Evolutionary conservation across 2,329 filamentous ascomycete genomes (phyloP), one percentile per base, ranked within the genome.

Genomic region (Geosmithia putterillii): DNA sequence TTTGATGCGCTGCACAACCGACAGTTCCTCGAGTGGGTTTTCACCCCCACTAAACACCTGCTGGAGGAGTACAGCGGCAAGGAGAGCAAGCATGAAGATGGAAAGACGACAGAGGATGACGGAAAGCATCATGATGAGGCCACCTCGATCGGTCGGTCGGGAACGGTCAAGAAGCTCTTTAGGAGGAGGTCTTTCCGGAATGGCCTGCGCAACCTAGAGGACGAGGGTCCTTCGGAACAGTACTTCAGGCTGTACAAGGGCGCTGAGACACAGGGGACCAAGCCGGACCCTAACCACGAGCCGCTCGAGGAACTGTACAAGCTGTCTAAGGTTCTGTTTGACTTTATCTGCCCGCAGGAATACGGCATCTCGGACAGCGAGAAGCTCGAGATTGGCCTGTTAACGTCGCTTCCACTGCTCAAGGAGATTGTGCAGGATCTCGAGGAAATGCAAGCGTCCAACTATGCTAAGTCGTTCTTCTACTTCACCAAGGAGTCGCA

Each of bases 401-500:
- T 98, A 51, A 98, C 92, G 0, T 95, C 89, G 12, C 69, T 98
- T 40, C 94, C 92, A 2, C 71, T 98, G 15, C 76, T 98, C 39
- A 94, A 94, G 60, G 92, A 98, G 64, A 95, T 98, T 53, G 92
- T 98, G 7, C 84, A 89, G 56, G 90, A 98, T 55, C 73, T 98
- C 2, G 94, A 98, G 65, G 89, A 96, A 63, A 87, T 96, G 62
- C 92, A 98, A 63, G 90, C 92, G 3, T 94, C 86, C 0, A 83
- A 90, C 43, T 86, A 94, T 51, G 88, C 89, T 38, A 95, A 95
- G 59, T 90, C 84, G 2, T 96, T 96, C 69, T 86, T 96, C 64
- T 98, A 98, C 67, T 98, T 98, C 63, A 98, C 92, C 49, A 98
- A 98, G 63, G 92, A 98, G 64, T 95, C 87, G 1, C 92, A 98